Evolutionary conservation across 805 yeast species (phyloP), one percentile per base, ranked within the genome.

Genomic region (Pichia occidentalis): DNA sequence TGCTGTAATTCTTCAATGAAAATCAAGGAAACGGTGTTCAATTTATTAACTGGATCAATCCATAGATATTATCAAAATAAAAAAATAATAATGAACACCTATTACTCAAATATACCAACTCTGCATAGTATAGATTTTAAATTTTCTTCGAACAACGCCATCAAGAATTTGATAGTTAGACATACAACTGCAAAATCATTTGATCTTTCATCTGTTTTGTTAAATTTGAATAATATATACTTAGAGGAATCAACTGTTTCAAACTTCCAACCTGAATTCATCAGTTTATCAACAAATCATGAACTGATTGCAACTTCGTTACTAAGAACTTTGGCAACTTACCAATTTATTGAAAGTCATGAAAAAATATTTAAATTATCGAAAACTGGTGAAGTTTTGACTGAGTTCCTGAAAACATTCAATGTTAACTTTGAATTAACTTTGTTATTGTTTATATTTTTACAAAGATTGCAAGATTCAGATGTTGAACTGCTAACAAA

Each of bases 21-120:
- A 13, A 57, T 75, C 39, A 72, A 81, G 39, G 79, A 80, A 37
- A 68, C 71, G 48, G 77, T 79, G 37, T 65, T 85, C 40, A 80
- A 80, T 46, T 61, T 85, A 35, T 60, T 88, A 17, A 75, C 94
- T 12, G 78, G 75, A 48, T 72, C 80, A 19, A 70, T 87, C 49
- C 80, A 85, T 46, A 77, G 97, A 54, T 90, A 85, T 60, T 86
- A 77, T 56, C 97, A 88, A 55, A 80, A 73, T 42, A 83, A 80
- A 53, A 75, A 71, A 39, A 68, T 85, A 26, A 62, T 68, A 30
- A 72, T 61, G 69, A 75, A 45, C 54, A 63, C 61, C 7, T 50
- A 51, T 30, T 53, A 47, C 39, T 49, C 44, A 19, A 51, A 50
- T 14, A 34, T 50, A 2, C 42, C 43, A n/a, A 5, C 14, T 8